A percentile compares a stretch with the other conserved stretches of the same genome.
Conservation (phyloP, 139 green algal species). For the Ulvella scutata region DNA sequence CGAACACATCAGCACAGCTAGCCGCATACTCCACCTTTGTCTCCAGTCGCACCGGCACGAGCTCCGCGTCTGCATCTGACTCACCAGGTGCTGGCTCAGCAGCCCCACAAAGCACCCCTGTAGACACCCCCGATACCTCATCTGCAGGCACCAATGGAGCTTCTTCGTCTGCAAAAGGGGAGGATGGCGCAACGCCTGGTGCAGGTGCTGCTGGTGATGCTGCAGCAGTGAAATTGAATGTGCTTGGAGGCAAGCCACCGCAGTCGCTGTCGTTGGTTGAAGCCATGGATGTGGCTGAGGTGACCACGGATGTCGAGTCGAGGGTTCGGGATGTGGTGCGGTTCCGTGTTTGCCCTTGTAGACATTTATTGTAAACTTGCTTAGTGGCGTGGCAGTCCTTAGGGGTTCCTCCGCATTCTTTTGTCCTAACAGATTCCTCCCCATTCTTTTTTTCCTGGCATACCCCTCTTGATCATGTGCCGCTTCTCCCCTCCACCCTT, state of each 20-base stretch:
- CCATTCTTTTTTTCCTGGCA: too few species aligned
- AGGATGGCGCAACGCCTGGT: neutral
- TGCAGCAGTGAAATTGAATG: neutral
- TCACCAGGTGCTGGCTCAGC: conserved; percentile 8
- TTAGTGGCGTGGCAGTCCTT: too few species aligned
- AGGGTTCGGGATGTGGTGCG: conserved; percentile 47
- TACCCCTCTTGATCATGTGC: too few species aligned
- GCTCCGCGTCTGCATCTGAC: conserved; percentile 6
- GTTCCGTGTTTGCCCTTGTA: too few species aligned
- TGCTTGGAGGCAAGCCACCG: neutral
- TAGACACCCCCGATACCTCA: too few species aligned
- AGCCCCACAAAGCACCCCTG: neutral
- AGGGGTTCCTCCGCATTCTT: too few species aligned
- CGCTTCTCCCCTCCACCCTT: too few species aligned
- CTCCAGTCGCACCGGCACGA: neutral
- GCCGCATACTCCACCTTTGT: conserved; percentile 34
- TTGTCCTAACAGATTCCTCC: too few species aligned
- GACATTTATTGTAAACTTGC: too few species aligned
- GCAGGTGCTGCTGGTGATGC: neutral
- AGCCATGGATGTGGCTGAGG: conserved; percentile 33
- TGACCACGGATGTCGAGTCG: conserved; percentile 46
- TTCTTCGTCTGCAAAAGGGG: neutral
- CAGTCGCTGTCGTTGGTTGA: conserved; percentile 6
- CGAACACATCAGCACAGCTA: conserved; percentile 56
- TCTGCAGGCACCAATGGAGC: neutral